Evolutionary conservation across 768 basidiomycete species (phyloP), one percentile per base, ranked within the genome.

Genomic region (Leccinum incarnatum): DNA sequence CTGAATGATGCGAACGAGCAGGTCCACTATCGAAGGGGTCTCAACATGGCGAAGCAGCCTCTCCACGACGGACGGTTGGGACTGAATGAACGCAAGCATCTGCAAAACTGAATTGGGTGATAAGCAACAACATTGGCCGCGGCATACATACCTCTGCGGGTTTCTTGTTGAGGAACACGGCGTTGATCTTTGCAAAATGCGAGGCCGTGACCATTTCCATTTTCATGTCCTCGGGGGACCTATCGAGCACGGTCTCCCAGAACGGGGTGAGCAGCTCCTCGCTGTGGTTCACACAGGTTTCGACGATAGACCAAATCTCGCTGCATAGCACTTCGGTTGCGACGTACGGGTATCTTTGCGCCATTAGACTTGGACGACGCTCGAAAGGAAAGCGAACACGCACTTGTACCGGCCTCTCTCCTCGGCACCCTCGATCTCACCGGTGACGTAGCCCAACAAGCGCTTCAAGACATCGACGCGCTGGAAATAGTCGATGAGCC

Each of bases 281-380:
- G 53, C 83, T 79, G 65, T 88, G 79, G 65, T 80, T 81, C 66
- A 96, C 78, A 66, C 93, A 91, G 1, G 92, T 93, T 74, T 95
- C 93, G 51, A 94, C 87, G 67, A 98, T 92, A 21, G 89, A 91
- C 89, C 94, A 97, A 75, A 96, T 88, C 66, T 96, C 95, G 73
- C 92, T 91, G 76, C 94, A 95, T 34, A 98, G 83, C 23, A 98
- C 93, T 72, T 98, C 96, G 27, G 95, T 94, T 15, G 93, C 89
- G 21, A 95, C 85, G 67, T 92, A 89, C 2, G 95, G 93, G 73
- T 93, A 98, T 74, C 95, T 97, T 52, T 25, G 30, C 7, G 21
- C 17, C 32, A 32, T 62, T 34, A 67, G 55, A 53, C 45, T 46
- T 53, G 37, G 27, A 56, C 10, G 5, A 25, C 40, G 19, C n/a